Conservation (phyloP, 768 basidiomycete genomes). For the Saitozyma sp. region DNA sequence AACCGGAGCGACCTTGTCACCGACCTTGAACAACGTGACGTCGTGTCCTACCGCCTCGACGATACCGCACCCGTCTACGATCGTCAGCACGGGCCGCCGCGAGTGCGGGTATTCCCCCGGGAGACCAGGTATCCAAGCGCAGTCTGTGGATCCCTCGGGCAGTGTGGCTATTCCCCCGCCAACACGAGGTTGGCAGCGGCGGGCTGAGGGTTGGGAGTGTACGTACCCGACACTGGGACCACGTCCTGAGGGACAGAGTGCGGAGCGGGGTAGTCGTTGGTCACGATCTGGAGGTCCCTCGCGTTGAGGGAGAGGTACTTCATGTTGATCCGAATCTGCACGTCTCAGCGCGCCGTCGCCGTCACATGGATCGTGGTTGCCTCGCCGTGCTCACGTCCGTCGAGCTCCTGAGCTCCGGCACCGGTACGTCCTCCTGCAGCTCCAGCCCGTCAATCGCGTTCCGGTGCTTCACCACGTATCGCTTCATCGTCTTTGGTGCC, state of each 20-base stretch:
- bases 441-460: conserved; percentile 31
- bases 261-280: conserved; percentile 41
- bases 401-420: conserved; percentile 23
- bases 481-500: conserved; percentile 28
- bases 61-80: conserved; percentile 35
- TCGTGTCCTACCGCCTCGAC: conserved; percentile 37
- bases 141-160: no score
- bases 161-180: no score
- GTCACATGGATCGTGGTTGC: background rate
- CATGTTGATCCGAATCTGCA: conserved; percentile 46
- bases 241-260: conserved; percentile 36
- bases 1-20: conserved; percentile 37
- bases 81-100: conserved; percentile 3
- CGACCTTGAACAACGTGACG: conserved; percentile 41
- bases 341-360: background rate
- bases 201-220: no score
- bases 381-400: conserved; percentile 23
- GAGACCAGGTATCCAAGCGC: no score
- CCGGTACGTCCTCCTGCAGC: conserved; percentile 23
- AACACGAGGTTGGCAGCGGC: no score
- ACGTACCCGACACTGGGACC: conserved; percentile 40
- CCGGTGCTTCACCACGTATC: conserved; percentile 27
- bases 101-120: background rate
- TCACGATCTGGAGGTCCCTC: conserved; percentile 49
- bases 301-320: conserved; percentile 48